Evolutionary conservation across 1,139 yeast species (phyloP), one percentile per base, ranked within the genome.

Genomic region (Saccharomyces hybrid): DNA sequence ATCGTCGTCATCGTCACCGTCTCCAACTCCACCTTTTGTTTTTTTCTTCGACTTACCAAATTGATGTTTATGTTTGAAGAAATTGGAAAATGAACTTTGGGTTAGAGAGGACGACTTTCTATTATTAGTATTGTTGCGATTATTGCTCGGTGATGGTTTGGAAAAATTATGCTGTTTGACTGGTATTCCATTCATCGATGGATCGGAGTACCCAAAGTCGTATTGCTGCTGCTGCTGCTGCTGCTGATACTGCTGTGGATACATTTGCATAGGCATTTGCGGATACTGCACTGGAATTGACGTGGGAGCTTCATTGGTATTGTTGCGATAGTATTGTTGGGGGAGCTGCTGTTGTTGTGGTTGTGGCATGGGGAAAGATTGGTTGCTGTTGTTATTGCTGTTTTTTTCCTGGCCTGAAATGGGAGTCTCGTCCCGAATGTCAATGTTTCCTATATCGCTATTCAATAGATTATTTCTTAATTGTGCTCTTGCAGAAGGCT

Each of bases 1-100:
- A 2, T 71, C 73, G 24, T 81, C 86, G 9, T 78, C 87, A 55
- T 81, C 86, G n/a, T 64, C 66, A n/a, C 61, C 64, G 28, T 58
- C 62, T 11, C 53, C 62, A 31, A 52, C 56, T 3, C 55, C 61
- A 28, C 57, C 54, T 7, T 51, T 56, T 34, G 47, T 21, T 9
- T 28, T 27, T 49, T 44, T 52, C 53, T 54, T 58, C 6, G 52
- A 38, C 44, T 50, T 58, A 14, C 60, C 57, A 52, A 59, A 54
- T 19, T 59, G 53, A 16, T 55, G 58, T 47, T 57, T 64, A n/a
- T 57, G 57, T 46, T 57, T 64, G 51, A 64, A 65, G 49, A 65
- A 64, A 52, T 62, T 62, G 1, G 66, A 56, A 2, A 64, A 19
- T 5, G 64, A 59, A 26, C 63, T 62, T 48, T 63, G 65, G 32